Evolutionary conservation across 2,329 filamentous ascomycete genomes (phyloP).

Genomic region (Tolypocladium album): DNA sequence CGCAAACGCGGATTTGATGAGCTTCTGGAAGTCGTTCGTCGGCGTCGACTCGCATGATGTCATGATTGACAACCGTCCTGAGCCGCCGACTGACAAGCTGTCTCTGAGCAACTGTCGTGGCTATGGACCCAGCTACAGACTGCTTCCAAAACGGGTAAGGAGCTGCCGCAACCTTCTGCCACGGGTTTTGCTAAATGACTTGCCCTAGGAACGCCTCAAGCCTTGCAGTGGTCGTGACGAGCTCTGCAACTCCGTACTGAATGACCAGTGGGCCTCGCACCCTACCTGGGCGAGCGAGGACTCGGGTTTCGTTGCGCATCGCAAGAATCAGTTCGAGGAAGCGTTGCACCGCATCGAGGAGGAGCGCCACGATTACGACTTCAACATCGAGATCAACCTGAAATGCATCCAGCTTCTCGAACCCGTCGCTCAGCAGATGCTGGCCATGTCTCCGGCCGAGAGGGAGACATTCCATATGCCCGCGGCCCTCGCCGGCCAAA

Average conservation of each 20-base stretch:
- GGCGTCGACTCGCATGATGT: slow-evolving; percentile 68
- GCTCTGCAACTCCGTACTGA: slow-evolving; percentile 84
- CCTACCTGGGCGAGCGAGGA: slow-evolving; percentile 98
- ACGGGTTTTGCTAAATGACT: too few species aligned
- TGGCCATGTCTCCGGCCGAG: slow-evolving; percentile 66
- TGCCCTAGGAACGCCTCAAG: slow-evolving; percentile 61
- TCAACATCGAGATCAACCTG: slow-evolving; percentile 90
- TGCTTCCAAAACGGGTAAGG: slow-evolving; percentile 63
- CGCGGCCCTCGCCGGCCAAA: slow-evolving; percentile 77
- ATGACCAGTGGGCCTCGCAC: slow-evolving; percentile 97
- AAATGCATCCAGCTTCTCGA: slow-evolving; percentile 95
- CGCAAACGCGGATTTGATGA: slow-evolving; percentile 78
- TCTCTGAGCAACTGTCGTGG: slow-evolving; percentile 91
- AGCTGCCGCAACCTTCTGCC: too few species aligned
- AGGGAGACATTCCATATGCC: slow-evolving; percentile 69
- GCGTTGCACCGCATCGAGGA: slow-evolving; percentile 93
- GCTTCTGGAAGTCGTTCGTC: slow-evolving; percentile 78
- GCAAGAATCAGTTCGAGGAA: slow-evolving; percentile 94
- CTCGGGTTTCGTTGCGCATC: slow-evolving; percentile 91
- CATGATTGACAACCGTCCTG: slow-evolving; percentile 66
- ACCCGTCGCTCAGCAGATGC: slow-evolving; percentile 83
- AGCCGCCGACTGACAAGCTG: slow-evolving; percentile 68
- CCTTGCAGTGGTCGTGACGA: slow-evolving; percentile 90
- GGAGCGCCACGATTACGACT: slow-evolving; percentile 96
- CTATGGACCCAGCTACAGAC: slow-evolving; percentile 88